phyloP scores from a whole-genome alignment of 371 early-diverging fungal genomes.

The Circinella minor region DNA sequence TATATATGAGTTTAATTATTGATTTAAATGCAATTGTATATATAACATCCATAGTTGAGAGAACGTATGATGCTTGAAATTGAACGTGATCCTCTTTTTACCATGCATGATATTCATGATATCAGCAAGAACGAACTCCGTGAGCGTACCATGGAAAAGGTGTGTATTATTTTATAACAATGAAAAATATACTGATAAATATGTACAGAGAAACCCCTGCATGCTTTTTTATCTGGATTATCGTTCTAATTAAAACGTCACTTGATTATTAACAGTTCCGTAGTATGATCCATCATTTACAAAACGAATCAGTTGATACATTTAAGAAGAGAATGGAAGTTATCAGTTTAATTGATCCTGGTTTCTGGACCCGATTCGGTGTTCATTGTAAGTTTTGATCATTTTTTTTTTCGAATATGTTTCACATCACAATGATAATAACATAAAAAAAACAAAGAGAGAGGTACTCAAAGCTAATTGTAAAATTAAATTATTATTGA shows the following conservation, averaged over 20 bases:
- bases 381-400: constrained; percentile 71
- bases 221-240: too few species aligned
- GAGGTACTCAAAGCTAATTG: background rate
- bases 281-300: constrained; percentile 75
- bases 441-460: background rate
- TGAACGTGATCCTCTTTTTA: constrained; percentile 88
- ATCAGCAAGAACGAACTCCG: constrained; percentile 78
- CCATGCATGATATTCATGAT: constrained; percentile 82
- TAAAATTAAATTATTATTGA: background rate
- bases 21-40: background rate
- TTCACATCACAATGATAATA: too few species aligned
- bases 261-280: constrained; percentile 49
- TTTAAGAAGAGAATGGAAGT: constrained; percentile 86
- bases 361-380: constrained; percentile 92
- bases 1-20: too few species aligned
- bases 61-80: constrained; percentile 86
- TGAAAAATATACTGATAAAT: background rate
- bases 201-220: too few species aligned
- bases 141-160: constrained; percentile 88
- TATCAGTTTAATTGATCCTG: constrained; percentile 83
- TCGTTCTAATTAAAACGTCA: background rate
- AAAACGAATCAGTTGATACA: constrained; percentile 74
- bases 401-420: background rate
- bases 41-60: constrained; percentile 52
- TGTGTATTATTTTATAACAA: background rate